Percentiles rank a stretch among this genome's conserved stretches.
phyloP scores from a whole-genome alignment of 768 basidiomycete species.

The Xerocomus spinulosus region DNA sequence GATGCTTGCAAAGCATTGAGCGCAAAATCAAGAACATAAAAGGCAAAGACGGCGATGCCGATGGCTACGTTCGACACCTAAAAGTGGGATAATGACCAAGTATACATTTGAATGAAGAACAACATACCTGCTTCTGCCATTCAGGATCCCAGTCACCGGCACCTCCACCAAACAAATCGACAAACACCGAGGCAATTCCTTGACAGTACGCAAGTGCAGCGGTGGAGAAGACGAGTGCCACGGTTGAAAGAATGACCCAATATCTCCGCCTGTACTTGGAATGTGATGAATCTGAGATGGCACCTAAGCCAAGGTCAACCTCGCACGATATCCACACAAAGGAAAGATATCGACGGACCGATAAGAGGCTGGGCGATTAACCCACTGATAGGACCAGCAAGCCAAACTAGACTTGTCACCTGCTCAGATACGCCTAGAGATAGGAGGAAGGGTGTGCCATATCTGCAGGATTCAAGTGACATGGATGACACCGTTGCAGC shows the following conservation, averaged over 20 bases:
- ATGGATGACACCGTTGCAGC: conserved; percentile 1
- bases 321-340: not conserved
- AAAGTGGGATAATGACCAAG: not conserved
- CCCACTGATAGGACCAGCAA: conserved; percentile 92
- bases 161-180: conserved; percentile 71
- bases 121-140: conserved; percentile 55
- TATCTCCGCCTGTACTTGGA: conserved; percentile 88
- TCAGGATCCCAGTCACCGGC: conserved; percentile 86
- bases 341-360: conserved; percentile 42
- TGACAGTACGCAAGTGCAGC: conserved; percentile 80
- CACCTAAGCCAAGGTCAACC: conserved; percentile 48
- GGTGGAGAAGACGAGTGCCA: conserved; percentile 73
- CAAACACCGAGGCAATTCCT: conserved; percentile 63
- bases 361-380: conserved; percentile 96
- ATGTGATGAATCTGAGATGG: conserved; percentile 89
- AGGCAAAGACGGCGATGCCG: conserved; percentile 79
- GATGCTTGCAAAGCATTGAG: conserved; percentile 94
- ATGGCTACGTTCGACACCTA: conserved; percentile 73
- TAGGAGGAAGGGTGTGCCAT: conserved; percentile 92
- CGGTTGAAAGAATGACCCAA: conserved; percentile 89
- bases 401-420: conserved; percentile 92
- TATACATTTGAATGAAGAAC: not conserved
- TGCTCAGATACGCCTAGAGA: conserved; percentile 79
- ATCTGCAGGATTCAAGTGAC: conserved; percentile 44
- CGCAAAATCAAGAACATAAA: conserved; percentile 96